Conservation (phyloP, 306 rosid genomes). For the Neltuma alba region DNA sequence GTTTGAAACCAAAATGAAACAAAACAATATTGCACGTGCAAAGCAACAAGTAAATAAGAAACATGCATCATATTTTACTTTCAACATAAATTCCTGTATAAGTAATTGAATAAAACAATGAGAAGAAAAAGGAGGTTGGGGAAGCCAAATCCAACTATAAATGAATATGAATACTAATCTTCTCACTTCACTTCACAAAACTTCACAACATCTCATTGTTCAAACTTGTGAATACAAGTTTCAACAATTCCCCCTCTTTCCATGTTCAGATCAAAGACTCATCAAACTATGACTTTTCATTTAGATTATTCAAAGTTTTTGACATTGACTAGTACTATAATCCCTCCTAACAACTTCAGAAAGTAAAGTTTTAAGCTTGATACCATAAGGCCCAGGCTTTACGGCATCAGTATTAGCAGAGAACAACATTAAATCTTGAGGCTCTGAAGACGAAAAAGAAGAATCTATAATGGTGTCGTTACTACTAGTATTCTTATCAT, state of each 20-base stretch:
- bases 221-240: too few relatives aligned
- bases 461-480: constrained; percentile 14
- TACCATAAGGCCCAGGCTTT: constrained; percentile 51
- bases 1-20: background rate
- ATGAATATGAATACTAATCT: background rate
- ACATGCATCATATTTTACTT: background rate
- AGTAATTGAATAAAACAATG: background rate
- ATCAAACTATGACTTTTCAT: background rate
- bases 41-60: background rate
- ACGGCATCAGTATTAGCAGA: constrained; percentile 51
- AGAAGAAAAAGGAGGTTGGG: background rate
- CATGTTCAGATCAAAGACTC: background rate
- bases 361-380: constrained; percentile 40
- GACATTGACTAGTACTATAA: constrained; percentile 47
- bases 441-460: background rate
- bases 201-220: background rate
- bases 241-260: too few relatives aligned
- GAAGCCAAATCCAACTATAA: background rate
- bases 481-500: background rate
- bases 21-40: background rate
- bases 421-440: constrained; percentile 35
- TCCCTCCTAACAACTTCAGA: constrained; percentile 38
- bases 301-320: constrained; percentile 16
- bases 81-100: background rate
- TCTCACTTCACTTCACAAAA: background rate